A percentile compares a stretch with the other conserved stretches of the same genome.
Conservation (phyloP, 768 basidiomycete genomes). For the Boletus sensibilis region DNA sequence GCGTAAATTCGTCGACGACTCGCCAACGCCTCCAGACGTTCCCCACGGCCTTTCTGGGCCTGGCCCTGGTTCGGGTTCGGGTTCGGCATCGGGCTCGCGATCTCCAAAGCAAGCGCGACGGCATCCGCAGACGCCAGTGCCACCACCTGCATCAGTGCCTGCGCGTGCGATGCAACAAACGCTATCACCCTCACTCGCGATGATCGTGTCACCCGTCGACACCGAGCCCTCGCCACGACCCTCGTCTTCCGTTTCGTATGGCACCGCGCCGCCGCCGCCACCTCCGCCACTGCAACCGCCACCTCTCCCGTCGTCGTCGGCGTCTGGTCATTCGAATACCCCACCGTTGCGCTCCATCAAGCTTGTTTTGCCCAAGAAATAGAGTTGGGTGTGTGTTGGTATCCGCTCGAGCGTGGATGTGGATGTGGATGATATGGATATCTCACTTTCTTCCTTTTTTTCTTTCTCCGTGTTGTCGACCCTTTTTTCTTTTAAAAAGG, state of each 20-base stretch:
- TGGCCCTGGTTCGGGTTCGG: conserved; percentile 12
- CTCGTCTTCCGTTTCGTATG: conserved; percentile 27
- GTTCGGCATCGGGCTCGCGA: conserved; percentile 21
- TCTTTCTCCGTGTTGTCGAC: too few species aligned
- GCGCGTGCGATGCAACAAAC: conserved; percentile 36
- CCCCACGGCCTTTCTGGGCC: conserved; percentile 10
- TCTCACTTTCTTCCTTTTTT: background rate
- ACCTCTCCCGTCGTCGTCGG: background rate
- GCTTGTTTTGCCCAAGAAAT: conserved; percentile 33
- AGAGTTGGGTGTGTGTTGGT: conserved; percentile 3
- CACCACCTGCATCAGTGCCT: conserved; percentile 23
- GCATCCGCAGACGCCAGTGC: conserved; percentile 35
- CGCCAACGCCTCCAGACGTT: conserved; percentile 26
- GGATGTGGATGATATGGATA: background rate
- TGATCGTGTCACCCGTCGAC: conserved; percentile 36
- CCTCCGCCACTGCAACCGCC: conserved; percentile 16
- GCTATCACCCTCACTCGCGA: conserved; percentile 34
- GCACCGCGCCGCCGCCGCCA: conserved; percentile 6
- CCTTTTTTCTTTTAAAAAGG: background rate
- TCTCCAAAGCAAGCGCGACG: conserved; percentile 36
- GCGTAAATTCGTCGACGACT: conserved; percentile 36
- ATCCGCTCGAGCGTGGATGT: background rate
- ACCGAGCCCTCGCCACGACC: conserved; percentile 34
- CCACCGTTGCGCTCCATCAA: conserved; percentile 32
- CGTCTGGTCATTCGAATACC: conserved; percentile 24